These are phyloP conservation scores for Diaporthe longicolla DNA, from an alignment of 2,329 filamentous ascomycete genomes.

Conservation along the genomic window DNA sequence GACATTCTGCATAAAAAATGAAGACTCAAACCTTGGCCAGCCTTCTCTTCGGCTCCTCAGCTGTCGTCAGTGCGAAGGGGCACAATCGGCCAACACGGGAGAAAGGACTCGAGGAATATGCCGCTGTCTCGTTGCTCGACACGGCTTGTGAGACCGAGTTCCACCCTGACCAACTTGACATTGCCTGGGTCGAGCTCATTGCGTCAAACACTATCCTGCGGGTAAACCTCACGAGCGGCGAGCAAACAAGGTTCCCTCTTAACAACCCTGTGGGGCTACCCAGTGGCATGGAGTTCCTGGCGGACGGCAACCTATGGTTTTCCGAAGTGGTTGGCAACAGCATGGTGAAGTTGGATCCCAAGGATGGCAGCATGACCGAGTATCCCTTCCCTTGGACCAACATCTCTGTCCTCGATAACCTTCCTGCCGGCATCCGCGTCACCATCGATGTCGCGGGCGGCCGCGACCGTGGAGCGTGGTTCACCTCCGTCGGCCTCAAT, in stretches of 20 bases:
- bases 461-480: constrained; percentile 30
- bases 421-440: constrained; percentile 25
- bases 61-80: constrained; percentile 21
- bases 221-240: constrained; percentile 27
- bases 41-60: background rate
- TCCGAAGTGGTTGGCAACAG: constrained; percentile 26
- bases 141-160: constrained; percentile 29
- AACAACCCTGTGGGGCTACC: constrained; percentile 17
- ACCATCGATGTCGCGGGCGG: constrained; percentile 15
- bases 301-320: constrained; percentile 25
- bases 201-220: constrained; percentile 27
- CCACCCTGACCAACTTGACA: constrained; percentile 6
- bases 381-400: constrained; percentile 28
- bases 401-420: constrained; percentile 3
- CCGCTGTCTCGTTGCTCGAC: constrained; percentile 15
- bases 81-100: background rate
- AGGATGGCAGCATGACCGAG: constrained; percentile 31
- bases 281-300: constrained; percentile 32
- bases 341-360: constrained; percentile 26
- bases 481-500: constrained; percentile 25
- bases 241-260: constrained; percentile 19
- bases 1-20: background rate
- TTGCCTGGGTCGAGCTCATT: constrained; percentile 25
- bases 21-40: background rate
- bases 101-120: constrained; percentile 1